These are phyloP conservation scores for Epichloe sp. DNA, from an alignment of 2,329 filamentous ascomycete genomes.

Conservation along the genomic window DNA sequence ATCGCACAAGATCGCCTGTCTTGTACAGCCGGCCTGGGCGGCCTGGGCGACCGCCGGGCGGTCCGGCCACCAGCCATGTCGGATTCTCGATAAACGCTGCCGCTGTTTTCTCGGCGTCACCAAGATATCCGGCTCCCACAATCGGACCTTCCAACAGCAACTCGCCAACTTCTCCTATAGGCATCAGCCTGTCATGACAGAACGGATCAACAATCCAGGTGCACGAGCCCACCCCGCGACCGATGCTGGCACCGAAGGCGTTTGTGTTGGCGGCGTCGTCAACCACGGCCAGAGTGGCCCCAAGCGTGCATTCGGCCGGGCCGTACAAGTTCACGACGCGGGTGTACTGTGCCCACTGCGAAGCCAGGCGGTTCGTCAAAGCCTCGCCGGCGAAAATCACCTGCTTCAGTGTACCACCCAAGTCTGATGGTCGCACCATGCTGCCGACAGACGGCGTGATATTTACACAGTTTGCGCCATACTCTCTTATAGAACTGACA, in stretches of 20 bases:
- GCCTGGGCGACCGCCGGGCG: background rate
- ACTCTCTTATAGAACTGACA: constrained; percentile 4
- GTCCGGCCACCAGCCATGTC: constrained; percentile 7
- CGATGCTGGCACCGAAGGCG: background rate
- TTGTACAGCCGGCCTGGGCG: constrained; percentile 8
- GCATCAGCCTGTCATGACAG: constrained; percentile 7
- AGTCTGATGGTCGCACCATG: constrained; percentile 5
- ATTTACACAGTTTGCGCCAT: constrained; percentile 7
- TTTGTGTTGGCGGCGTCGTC: background rate
- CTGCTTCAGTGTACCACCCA: constrained; percentile 4
- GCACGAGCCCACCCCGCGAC: constrained; percentile 1
- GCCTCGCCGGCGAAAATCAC: constrained; percentile 10
- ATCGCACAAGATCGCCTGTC: constrained; percentile 12
- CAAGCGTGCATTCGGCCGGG: constrained; percentile 10
- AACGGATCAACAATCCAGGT: constrained; percentile 14
- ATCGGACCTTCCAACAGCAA: constrained; percentile 30
- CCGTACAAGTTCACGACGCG: constrained; percentile 12
- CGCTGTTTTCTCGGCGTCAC: constrained; percentile 20
- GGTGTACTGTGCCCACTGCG: constrained; percentile 5
- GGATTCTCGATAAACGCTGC: constrained; percentile 14
- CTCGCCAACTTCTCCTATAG: constrained; percentile 18
- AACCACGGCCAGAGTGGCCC: background rate
- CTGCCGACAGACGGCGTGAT: constrained; percentile 11
- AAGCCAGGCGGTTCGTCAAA: constrained; percentile 1
- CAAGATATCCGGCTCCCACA: constrained; percentile 36